Evolutionary conservation across 495 filamentous ascomycete species (phyloP), one percentile per base, ranked within the genome.

Genomic region (Xylaria palmicola): DNA sequence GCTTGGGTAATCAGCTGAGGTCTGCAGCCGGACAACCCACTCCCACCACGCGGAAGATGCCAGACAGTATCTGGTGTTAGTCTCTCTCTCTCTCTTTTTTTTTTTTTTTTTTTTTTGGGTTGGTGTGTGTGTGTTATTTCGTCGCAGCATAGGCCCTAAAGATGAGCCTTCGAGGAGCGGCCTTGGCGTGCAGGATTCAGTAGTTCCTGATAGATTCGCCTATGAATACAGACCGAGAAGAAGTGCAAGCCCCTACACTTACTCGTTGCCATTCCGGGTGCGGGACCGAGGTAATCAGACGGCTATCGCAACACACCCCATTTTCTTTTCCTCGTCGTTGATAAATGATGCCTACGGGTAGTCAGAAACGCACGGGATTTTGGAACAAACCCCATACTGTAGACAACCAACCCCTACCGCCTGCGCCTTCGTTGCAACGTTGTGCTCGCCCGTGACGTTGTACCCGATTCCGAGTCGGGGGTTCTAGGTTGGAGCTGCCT

Each of bases 1-100:
- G 24, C 41, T 27, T 50, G 34, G 10, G 13, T 6, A 19, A 41
- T 60, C 57, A 60, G 57, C 48, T 60, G 57, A 60, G 47, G 36
- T 26, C 44, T 44, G 41, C 20, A 59, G 30, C n/a, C n/a, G n/a
- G n/a, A n/a, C n/a, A n/a, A n/a, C n/a, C n/a, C n/a, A n/a, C n/a
- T n/a, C 29, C 7, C 29, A 34, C 29, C 51, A 54, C 39, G 50
- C 50, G 34, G 50, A 3, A 6, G 41, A 22, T 44, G n/a, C 41
- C 17, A 44, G 6, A 10, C 15, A 8, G n/a, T n/a, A n/a, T n/a
- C n/a, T n/a, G n/a, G n/a, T n/a, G n/a, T n/a, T n/a, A n/a, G n/a
- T n/a, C n/a, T n/a, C n/a, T n/a, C n/a, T n/a, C n/a, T n/a, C n/a
- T n/a, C n/a, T n/a, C n/a, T n/a, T n/a, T n/a, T n/a, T n/a, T n/a